Conservation (phyloP, 257 asterid genomes). For the Anisodus acutangulus region DNA sequence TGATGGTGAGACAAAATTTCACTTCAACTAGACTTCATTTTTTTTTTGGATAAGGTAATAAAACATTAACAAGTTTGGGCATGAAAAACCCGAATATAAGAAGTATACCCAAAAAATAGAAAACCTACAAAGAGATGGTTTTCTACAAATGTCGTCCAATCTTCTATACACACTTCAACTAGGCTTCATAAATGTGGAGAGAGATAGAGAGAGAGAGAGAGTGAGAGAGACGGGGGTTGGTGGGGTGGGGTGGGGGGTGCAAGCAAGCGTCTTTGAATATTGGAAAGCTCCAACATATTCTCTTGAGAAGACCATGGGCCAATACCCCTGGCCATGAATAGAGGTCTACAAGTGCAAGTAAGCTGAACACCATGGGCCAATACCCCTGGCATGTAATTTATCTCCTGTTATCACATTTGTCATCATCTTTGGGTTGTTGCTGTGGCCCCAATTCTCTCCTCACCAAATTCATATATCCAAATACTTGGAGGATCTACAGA, state of each 20-base stretch:
- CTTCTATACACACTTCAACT: not conserved
- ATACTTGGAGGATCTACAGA: slow-evolving; percentile 14
- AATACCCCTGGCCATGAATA: not conserved
- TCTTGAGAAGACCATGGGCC: not conserved
- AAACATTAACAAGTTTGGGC: not conserved
- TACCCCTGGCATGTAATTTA: not conserved
- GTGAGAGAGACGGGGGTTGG: too few relatives aligned
- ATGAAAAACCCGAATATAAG: not conserved
- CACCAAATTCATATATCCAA: slow-evolving; percentile 9
- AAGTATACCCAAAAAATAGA: not conserved
- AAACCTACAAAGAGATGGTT: not conserved
- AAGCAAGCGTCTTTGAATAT: not conserved
- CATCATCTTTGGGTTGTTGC: not conserved
- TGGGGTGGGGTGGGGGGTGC: not conserved
- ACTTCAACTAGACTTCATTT: not conserved
- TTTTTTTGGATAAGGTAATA: not conserved
- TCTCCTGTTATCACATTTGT: not conserved
- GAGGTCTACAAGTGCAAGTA: not conserved
- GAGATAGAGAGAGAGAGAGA: not conserved
- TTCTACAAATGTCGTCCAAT: not conserved
- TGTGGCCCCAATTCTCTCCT: slow-evolving; percentile 18
- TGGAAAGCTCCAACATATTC: slow-evolving; percentile 1
- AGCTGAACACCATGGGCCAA: not conserved
- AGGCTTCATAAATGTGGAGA: not conserved
- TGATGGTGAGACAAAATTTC: not conserved